Evolutionary conservation across 2,329 filamentous ascomycete genomes (phyloP), one percentile per base, ranked within the genome.

Genomic region (Huntiella abstrusa): DNA sequence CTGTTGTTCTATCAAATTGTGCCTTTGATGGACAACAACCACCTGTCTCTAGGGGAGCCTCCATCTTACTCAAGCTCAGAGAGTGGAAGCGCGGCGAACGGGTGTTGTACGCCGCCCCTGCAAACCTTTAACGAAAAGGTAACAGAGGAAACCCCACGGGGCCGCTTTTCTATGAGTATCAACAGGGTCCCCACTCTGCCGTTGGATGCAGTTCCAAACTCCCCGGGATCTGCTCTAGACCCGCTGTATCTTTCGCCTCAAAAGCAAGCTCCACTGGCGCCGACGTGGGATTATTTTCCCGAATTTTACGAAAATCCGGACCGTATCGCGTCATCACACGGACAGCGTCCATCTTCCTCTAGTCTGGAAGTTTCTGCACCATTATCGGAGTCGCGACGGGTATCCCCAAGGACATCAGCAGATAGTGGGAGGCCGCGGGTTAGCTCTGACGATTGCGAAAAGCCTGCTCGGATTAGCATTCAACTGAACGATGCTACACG

Each of bases 1-100:
- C 71, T 96, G 5, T 67, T 98, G 0, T 96, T 96, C 60, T 98
- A 95, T 57, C 88, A 95, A 59, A 83, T 96, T 36, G 73, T 92
- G 28, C 87, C 88, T 0, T 85, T 92, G 55, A 75, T 84, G 28
- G 82, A 87, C 47, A 71, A 80, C 5, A 64, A 67, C 1, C 57
- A 63, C 1, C 69, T 69, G 4, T 64, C 65, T 0, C 66, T 69
- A 5, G 64, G 67, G 32, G 67, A 68, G 33, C 75, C 75, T 3
- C 75, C 75, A 1, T 73, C 75, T 1, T 80, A 80, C 53, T 64
- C 68, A 41, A 69, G 73, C 45, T 67, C 67, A 6, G 22, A 28
- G 22, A 28, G 22, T 28, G 22, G 22, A 28, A 28, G 22, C 8
- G 22, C 22, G 22, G 22, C 22, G 22, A 28, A 28, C 22, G 22